Evolutionary conservation across 2,329 filamentous ascomycete genomes (phyloP).

Genomic region (Stemphylium lycopersici): DNA sequence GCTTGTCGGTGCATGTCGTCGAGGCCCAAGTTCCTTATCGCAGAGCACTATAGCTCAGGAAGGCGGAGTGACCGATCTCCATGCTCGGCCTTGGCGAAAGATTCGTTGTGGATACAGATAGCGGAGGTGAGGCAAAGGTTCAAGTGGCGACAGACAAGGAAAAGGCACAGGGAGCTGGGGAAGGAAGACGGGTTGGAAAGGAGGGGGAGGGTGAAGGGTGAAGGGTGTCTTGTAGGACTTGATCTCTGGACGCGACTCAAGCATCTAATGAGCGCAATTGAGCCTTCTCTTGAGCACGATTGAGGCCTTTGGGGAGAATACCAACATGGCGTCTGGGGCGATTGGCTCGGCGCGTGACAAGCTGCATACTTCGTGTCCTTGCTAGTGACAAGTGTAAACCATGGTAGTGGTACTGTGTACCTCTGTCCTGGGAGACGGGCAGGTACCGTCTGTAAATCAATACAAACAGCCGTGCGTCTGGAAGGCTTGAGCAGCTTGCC

Average conservation of each 20-base stretch:
- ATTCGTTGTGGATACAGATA: background rate
- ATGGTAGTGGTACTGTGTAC: slow-evolving; percentile 1
- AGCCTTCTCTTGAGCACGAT: slow-evolving; percentile 8
- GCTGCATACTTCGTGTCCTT: slow-evolving; percentile 7
- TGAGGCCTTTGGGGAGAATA: slow-evolving; percentile 13
- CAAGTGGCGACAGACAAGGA: background rate
- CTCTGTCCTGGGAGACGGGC: background rate
- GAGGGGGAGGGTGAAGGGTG: background rate
- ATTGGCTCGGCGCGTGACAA: slow-evolving; percentile 7
- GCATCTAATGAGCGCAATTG: background rate
- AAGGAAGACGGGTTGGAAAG: background rate
- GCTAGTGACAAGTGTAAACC: slow-evolving; percentile 1
- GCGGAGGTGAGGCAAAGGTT: background rate
- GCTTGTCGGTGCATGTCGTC: background rate
- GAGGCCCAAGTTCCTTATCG: slow-evolving; percentile 8
- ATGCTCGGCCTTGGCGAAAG: slow-evolving; percentile 13
- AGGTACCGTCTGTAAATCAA: background rate
- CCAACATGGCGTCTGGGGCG: background rate
- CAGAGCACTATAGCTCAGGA: slow-evolving; percentile 1
- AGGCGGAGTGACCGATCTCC: slow-evolving; percentile 3
- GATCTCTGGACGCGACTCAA: background rate
- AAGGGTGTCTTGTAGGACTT: slow-evolving; percentile 7
- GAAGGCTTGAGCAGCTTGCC: background rate
- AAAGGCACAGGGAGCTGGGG: background rate
- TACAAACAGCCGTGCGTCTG: background rate